phyloP scores from a whole-genome alignment of 1,284 basidiomycete genomes.

The Puccinia triticina region DNA sequence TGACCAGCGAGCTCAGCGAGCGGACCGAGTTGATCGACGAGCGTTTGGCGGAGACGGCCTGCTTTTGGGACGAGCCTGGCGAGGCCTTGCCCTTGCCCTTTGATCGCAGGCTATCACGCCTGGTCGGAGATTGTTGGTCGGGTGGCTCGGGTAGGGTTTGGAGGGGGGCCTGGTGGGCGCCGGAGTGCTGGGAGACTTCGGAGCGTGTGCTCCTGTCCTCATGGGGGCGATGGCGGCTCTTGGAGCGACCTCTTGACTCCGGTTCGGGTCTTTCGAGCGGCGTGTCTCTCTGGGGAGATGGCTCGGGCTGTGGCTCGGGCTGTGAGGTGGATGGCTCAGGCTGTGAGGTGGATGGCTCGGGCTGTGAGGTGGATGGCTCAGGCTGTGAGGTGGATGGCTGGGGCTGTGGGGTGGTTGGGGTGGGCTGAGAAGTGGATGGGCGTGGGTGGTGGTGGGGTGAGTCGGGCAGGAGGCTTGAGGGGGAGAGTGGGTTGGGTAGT shows the following conservation, averaged over 20 bases:
- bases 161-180: neutral
- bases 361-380: neutral
- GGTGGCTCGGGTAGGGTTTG: neutral
- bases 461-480: neutral
- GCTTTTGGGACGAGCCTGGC: neutral
- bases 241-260: neutral
- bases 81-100: neutral
- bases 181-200: neutral
- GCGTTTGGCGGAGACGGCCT: neutral
- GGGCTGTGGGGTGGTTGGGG: neutral
- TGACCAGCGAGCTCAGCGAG: conserved; percentile 3
- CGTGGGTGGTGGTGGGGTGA: neutral
- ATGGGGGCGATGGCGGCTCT: neutral
- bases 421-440: conserved; percentile 32
- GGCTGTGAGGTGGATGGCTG: neutral
- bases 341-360: too few species aligned
- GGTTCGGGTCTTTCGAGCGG: neutral
- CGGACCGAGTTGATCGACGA: conserved; percentile 16
- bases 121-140: too few species aligned
- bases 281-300: too few species aligned
- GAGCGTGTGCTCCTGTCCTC: too few species aligned
- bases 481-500: conserved; percentile 46
- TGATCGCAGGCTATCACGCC: too few species aligned
- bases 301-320: neutral
- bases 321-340: neutral